phyloP scores from a whole-genome alignment of 768 basidiomycete species.

The Boletus fagicola region DNA sequence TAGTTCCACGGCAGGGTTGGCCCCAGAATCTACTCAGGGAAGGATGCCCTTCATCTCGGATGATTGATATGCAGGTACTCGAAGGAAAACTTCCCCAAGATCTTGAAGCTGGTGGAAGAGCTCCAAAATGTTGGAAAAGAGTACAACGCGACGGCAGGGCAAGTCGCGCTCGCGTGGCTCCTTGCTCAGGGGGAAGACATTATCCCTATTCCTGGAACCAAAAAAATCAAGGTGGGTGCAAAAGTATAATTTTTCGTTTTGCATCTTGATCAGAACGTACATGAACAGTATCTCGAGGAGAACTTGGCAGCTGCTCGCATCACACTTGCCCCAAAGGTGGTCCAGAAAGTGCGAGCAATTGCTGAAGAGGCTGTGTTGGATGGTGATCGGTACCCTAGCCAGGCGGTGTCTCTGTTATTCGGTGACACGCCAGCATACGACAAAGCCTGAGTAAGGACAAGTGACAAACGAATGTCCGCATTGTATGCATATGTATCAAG shows the following conservation, averaged over 20 bases:
- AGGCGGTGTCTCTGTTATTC: constrained; percentile 3
- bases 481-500: too few relatives aligned
- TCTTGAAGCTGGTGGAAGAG: constrained; percentile 38
- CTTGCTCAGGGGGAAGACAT: constrained; percentile 38
- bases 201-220: constrained; percentile 43
- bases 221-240: constrained; percentile 30
- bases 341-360: constrained; percentile 36
- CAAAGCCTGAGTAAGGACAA: not conserved
- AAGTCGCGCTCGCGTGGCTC: constrained; percentile 42
- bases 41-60: too few relatives aligned
- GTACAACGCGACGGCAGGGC: constrained; percentile 37
- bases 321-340: constrained; percentile 36
- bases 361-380: constrained; percentile 33
- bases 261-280: not conserved
- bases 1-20: not conserved
- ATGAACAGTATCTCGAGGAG: constrained; percentile 42
- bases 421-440: constrained; percentile 21
- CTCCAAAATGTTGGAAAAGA: constrained; percentile 34
- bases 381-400: constrained; percentile 28
- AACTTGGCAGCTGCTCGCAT: constrained; percentile 40
- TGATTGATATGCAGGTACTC: constrained; percentile 25
- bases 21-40: too few relatives aligned
- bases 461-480: too few relatives aligned
- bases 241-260: not conserved
- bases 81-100: constrained; percentile 45